Evolutionary conservation across 2,329 filamentous ascomycete species (phyloP).

Genomic region (Penicillium sp.): DNA sequence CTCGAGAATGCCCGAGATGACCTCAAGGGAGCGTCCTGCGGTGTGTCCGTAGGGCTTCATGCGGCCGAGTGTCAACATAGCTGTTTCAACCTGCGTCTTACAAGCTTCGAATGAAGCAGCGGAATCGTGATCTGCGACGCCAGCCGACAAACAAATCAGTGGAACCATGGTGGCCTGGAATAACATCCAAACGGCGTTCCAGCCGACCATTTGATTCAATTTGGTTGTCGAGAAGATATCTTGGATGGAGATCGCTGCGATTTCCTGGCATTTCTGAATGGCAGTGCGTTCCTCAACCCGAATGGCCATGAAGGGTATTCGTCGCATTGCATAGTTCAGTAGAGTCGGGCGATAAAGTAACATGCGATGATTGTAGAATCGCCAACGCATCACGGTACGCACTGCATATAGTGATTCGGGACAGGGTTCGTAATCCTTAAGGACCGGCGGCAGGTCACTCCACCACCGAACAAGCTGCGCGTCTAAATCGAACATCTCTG

Average conservation of each 20-base stretch:
- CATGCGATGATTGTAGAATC: slow-evolving; percentile 72
- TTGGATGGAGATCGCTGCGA: slow-evolving; percentile 66
- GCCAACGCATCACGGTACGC: slow-evolving; percentile 73
- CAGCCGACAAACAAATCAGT: slow-evolving; percentile 38
- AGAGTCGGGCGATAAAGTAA: slow-evolving; percentile 69
- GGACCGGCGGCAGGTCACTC: slow-evolving; percentile 63
- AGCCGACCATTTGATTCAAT: slow-evolving; percentile 69
- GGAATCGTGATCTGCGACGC: slow-evolving; percentile 1
- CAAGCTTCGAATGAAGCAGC: slow-evolving; percentile 4
- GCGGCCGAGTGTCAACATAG: slow-evolving; percentile 11
- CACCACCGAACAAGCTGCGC: slow-evolving; percentile 67
- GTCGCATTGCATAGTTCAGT: slow-evolving; percentile 57
- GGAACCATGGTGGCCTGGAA: slow-evolving; percentile 77
- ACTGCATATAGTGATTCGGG: slow-evolving; percentile 66
- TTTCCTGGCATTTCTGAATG: slow-evolving; percentile 64
- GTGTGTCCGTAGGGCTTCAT: slow-evolving; percentile 13
- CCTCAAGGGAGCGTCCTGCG: slow-evolving; percentile 11
- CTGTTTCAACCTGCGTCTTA: slow-evolving; percentile 12
- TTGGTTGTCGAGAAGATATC: slow-evolving; percentile 67
- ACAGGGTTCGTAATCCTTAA: slow-evolving; percentile 61
- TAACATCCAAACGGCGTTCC: slow-evolving; percentile 75
- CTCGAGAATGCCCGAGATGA: slow-evolving; percentile 11
- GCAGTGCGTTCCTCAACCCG: slow-evolving; percentile 62
- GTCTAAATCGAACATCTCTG: slow-evolving; percentile 64
- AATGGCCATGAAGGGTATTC: slow-evolving; percentile 48